Base-by-base conservation (phyloP, 768 basidiomycete genomes). In the Leccinum truebloodii region DNA sequence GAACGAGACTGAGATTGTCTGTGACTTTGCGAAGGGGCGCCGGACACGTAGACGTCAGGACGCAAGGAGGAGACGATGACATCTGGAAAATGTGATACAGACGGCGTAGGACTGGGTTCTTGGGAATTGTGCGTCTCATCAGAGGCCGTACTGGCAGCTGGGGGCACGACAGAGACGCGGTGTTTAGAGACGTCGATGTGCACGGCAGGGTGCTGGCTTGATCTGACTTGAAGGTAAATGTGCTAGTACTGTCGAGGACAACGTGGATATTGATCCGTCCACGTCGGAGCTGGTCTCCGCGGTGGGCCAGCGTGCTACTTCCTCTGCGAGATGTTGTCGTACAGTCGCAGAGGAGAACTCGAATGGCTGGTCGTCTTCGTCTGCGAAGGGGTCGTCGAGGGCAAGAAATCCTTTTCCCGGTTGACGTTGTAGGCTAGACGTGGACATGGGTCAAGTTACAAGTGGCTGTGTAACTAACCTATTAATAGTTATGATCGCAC, bases 351-450 rank as follows among this genome's bases (percentile, higher is more conserved):
- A 77, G 18, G 78, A 83, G 77, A 92, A 89, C 44, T 83, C 78
- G 69, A 81, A 78, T 2, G 73, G 68, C 8, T 76, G 64, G 59
- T 82, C 81, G 44, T 86, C 84, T 10, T 71, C 77, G 52, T 86
- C 85, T 1, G 81, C 80, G 73, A 92, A 92, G 14, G 87, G 86
- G 69, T 92, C 90, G 74, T 91, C 89, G 44, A 83, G 72, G 63
- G 80, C 74, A 56, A 81, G 73, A 63, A 3, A 69, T 44, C 12
- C 67, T 65, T 57, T 74, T 72, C 51, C 69, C 69, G 30, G 66
- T 16, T 39, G 37, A 39, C 37, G 37, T 56, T 66, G 54, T 8
- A 49, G 26, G 24, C 34, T 24, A 32, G 59, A 66, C 50, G 64
- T 64, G 34, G 69, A 50, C 64, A 65, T 73, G 60, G 46, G 18